Conservation (phyloP, 2,329 filamentous ascomycete species). For the Penicillium brevicompactum region DNA sequence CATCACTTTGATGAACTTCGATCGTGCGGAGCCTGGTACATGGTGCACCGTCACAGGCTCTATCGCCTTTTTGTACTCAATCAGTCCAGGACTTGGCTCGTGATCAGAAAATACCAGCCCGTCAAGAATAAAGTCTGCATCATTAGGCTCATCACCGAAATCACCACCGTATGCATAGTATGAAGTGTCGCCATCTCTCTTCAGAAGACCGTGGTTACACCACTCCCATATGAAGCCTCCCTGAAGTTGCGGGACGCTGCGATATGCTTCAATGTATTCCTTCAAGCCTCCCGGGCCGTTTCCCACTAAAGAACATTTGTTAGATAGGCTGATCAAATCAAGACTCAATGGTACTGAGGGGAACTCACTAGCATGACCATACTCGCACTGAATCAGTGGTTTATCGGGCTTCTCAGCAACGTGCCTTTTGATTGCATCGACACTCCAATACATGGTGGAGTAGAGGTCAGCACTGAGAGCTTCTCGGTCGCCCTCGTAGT, state of each 20-base stretch:
- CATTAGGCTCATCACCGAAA: constrained; percentile 63
- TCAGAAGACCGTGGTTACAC: constrained; percentile 63
- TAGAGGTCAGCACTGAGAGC: constrained; percentile 67
- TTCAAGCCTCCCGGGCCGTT: constrained; percentile 71
- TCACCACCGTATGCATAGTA: constrained; percentile 65
- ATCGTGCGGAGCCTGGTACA: constrained; percentile 30
- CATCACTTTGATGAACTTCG: constrained; percentile 42
- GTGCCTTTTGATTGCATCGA: constrained; percentile 55
- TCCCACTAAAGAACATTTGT: constrained; percentile 52
- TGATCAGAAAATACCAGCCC: constrained; percentile 56
- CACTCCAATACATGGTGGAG: constrained; percentile 67
- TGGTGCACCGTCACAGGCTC: constrained; percentile 52
- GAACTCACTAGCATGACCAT: constrained; percentile 54
- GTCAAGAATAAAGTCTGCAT: constrained; percentile 65
- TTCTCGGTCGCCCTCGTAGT: constrained; percentile 67
- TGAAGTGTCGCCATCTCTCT: constrained; percentile 28
- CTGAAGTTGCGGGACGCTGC: constrained; percentile 61
- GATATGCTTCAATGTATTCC: constrained; percentile 68
- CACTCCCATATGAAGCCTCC: constrained; percentile 71
- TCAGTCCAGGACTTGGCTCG: constrained; percentile 58
- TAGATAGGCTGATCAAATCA: not conserved
- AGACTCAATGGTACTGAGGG: not conserved
- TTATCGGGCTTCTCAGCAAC: constrained; percentile 49
- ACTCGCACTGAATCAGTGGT: constrained; percentile 51
- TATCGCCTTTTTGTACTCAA: constrained; percentile 60